Evolutionary conservation across 2,329 filamentous ascomycete genomes (phyloP).

Genomic region (Penicillium thymicola): DNA sequence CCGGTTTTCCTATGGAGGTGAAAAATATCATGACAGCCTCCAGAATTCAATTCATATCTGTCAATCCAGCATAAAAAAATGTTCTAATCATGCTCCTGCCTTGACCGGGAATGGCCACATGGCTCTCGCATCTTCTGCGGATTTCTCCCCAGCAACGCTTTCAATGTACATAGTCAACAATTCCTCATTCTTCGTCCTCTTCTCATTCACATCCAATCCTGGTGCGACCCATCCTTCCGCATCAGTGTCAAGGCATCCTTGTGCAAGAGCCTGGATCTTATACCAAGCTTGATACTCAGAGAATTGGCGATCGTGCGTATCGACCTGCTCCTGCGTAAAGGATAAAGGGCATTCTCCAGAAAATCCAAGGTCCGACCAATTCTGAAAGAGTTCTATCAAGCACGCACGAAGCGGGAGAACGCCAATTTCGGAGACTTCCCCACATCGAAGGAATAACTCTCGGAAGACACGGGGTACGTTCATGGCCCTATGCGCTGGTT

Average conservation of each 20-base stretch:
- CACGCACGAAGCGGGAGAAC: slow-evolving; percentile 33
- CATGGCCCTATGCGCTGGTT: slow-evolving; percentile 22
- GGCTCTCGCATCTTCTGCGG: slow-evolving; percentile 16
- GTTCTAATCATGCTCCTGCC: not conserved
- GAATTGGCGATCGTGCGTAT: slow-evolving; percentile 29
- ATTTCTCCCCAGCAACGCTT: slow-evolving; percentile 16
- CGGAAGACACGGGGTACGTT: slow-evolving; percentile 28
- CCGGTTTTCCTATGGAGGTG: not conserved
- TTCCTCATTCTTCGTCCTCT: slow-evolving; percentile 25
- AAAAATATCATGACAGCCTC: not conserved
- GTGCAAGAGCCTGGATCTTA: slow-evolving; percentile 24
- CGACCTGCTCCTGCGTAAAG: slow-evolving; percentile 29
- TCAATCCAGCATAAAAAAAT: not conserved
- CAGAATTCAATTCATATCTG: not conserved
- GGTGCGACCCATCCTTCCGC: slow-evolving; percentile 37
- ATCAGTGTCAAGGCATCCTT: slow-evolving; percentile 32
- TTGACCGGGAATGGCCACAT: slow-evolving; percentile 22
- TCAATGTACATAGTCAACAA: slow-evolving; percentile 22
- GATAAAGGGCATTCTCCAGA: slow-evolving; percentile 27
- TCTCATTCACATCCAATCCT: slow-evolving; percentile 27
- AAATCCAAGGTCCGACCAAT: slow-evolving; percentile 28
- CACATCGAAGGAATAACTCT: slow-evolving; percentile 33
- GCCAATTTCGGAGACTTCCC: slow-evolving; percentile 28
- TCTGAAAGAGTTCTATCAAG: slow-evolving; percentile 31
- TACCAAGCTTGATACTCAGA: slow-evolving; percentile 30